Base-by-base conservation (phyloP, 78 protist genomes). In the Speleostelium caveatum region DNA sequence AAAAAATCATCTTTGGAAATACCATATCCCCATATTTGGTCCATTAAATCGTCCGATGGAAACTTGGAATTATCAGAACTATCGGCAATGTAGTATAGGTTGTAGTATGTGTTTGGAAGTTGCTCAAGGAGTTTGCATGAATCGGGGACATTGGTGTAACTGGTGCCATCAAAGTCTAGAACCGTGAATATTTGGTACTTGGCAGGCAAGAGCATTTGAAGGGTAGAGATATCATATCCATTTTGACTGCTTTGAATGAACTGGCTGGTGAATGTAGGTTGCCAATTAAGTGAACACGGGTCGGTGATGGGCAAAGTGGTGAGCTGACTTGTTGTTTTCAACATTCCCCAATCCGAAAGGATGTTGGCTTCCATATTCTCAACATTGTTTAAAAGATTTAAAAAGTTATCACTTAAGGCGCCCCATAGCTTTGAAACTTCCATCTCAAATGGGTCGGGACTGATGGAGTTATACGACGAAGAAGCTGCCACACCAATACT, bases 311-410 rank as follows among this genome's bases (percentile, higher is more conserved):
- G 77, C 8, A 32, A 30, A 12, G 32, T 41, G 22, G 24, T 41
- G 6, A 45, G 2, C 0, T 32, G 7, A 71, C 32, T 16, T 0
- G 62, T 51, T 5, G 36, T 32, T 1, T 24, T 3, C 77, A 71
- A 51, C 77, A 51, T 71, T 21, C 77, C 77, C 77, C 77, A 71
- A 33, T 71, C 77, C 6, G n/a, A 14, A 14, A 45, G 53, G 6
- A 45, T 6, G 10, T 6, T 45, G 6, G 76, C 45, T 30, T 69
- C 76, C 26, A 69, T 69, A 26, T 1, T 17, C 0, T n/a, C 32
- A 0, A 49, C 19, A 0, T 22, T 45, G 2, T 56, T 10, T 1
- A 69, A 7, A 16, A 69, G 36, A 19, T 24, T 41, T 49, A 45
- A 38, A 49, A 28, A 69, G 28, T 39, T 69, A 24, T 10, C 1